phyloP scores from a whole-genome alignment of 352 stramenopile species.

The Globisporangium polare region DNA sequence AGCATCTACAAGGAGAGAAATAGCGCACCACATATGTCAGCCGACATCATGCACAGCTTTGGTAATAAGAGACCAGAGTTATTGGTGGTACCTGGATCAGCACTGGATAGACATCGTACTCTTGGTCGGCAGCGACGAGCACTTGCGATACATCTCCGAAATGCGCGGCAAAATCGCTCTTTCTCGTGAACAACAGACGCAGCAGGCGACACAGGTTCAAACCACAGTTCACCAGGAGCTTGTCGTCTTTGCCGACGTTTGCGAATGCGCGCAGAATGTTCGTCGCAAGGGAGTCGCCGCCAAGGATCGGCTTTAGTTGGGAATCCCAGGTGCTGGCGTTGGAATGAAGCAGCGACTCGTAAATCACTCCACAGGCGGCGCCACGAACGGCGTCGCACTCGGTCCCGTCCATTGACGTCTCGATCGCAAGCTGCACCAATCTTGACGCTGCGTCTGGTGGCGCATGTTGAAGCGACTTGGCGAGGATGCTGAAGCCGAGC shows the following conservation, averaged over 20 bases:
- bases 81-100: conserved; percentile 33
- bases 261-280: conserved; percentile 20
- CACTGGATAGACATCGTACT: conserved; percentile 29
- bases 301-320: conserved; percentile 17
- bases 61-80: not conserved
- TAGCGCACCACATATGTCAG: too few relatives aligned
- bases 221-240: conserved; percentile 21
- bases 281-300: conserved; percentile 19
- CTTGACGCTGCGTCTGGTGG: conserved; percentile 2
- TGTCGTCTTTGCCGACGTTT: conserved; percentile 25
- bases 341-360: conserved; percentile 26
- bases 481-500: conserved; percentile 36
- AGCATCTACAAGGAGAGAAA: conserved; percentile 26
- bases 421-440: conserved; percentile 40
- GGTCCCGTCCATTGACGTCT: conserved; percentile 40
- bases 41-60: too few relatives aligned
- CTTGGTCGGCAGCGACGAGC: conserved; percentile 22
- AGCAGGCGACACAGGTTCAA: conserved; percentile 29
- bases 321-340: conserved; percentile 9
- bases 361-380: conserved; percentile 30
- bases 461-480: not conserved
- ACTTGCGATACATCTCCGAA: conserved; percentile 32
- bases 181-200: conserved; percentile 26
- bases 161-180: conserved; percentile 13
- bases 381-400: conserved; percentile 56